Evolutionary conservation across 305 asterid species (phyloP).

Genomic region (Withania somnifera): DNA sequence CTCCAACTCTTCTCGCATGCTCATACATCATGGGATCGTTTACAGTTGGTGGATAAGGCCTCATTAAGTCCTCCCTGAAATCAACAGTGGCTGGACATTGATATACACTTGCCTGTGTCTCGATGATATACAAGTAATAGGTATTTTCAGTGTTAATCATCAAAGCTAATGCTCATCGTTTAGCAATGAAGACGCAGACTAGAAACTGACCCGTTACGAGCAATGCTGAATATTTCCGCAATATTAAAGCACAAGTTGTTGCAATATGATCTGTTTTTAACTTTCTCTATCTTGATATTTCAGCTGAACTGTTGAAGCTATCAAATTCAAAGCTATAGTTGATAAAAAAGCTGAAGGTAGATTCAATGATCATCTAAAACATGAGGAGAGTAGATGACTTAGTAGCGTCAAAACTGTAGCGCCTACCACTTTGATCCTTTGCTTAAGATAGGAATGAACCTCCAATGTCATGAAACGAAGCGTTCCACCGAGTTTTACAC

Average conservation of each 20-base stretch:
- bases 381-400: no score
- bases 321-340: neutral
- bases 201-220: neutral
- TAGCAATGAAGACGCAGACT: neutral
- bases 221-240: neutral
- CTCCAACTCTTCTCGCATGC: slow-evolving; percentile 52
- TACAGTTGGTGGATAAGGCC: slow-evolving; percentile 51
- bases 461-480: slow-evolving; percentile 51
- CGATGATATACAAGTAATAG: slow-evolving; percentile 38
- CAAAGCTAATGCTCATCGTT: neutral
- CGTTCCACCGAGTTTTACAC: slow-evolving; percentile 67
- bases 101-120: slow-evolving; percentile 54
- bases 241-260: neutral
- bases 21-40: slow-evolving; percentile 46
- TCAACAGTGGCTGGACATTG: slow-evolving; percentile 46
- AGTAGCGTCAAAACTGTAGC: neutral
- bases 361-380: neutral
- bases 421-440: slow-evolving; percentile 62
- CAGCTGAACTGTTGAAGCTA: neutral
- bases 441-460: slow-evolving; percentile 37
- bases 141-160: neutral
- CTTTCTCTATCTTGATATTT: neutral
- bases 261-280: neutral
- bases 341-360: neutral
- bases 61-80: slow-evolving; percentile 39